Percentiles rank a stretch among this genome's conserved stretches.
Evolutionary conservation across 306 rosid genomes (phyloP).

Genomic region (Glycine latifolia): DNA sequence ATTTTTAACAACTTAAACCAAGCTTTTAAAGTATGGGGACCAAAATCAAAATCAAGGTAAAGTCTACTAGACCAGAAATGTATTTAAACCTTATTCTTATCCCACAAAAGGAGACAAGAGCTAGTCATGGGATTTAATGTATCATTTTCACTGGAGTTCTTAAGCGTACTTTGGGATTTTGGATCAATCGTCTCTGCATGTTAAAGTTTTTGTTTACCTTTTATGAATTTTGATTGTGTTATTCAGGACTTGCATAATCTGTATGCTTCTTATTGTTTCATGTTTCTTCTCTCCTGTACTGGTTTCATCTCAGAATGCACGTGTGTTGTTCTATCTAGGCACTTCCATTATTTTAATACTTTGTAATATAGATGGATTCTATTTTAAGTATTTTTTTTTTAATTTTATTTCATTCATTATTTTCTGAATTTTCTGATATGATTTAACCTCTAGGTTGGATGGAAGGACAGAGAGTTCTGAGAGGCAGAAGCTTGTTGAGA

Average conservation of each 20-base stretch:
- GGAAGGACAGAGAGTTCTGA: conserved; percentile 98
- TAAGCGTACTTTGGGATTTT: conserved; percentile 17
- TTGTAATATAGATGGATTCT: conserved; percentile 1
- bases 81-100: background rate
- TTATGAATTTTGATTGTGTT: conserved; percentile 7
- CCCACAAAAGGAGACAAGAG: background rate
- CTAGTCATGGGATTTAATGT: background rate
- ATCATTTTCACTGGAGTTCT: background rate
- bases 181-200: conserved; percentile 3
- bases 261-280: conserved; percentile 20
- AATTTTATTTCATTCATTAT: background rate
- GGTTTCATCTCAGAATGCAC: conserved; percentile 30
- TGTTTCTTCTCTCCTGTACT: conserved; percentile 10
- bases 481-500: conserved; percentile 92
- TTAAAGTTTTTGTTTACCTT: conserved; percentile 1
- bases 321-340: background rate
- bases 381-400: conserved; percentile 5
- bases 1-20: background rate
- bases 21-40: background rate
- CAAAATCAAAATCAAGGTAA: background rate
- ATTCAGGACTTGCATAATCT: conserved; percentile 35
- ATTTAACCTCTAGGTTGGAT: conserved; percentile 75
- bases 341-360: background rate
- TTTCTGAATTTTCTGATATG: conserved; percentile 37
- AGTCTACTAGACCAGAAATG: background rate